A percentile compares a stretch with the other conserved stretches of the same genome.
phyloP scores from a whole-genome alignment of 257 asterid species.

The Przewalskia tangutica region DNA sequence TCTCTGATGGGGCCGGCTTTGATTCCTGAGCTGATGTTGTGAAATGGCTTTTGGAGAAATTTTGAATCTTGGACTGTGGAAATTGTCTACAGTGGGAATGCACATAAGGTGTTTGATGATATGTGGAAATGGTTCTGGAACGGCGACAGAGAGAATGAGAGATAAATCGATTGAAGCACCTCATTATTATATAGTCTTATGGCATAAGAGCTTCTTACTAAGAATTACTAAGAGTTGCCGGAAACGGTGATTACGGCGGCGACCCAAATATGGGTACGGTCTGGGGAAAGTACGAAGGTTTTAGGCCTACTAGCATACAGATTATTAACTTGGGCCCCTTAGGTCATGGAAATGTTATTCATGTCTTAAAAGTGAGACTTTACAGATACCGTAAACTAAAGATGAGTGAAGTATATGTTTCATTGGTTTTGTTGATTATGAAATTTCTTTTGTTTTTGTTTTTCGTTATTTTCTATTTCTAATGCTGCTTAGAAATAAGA shows the following conservation, averaged over 20 bases:
- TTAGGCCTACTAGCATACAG: not conserved
- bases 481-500: no score
- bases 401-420: no score
- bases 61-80: not conserved
- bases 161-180: not conserved
- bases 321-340: not conserved
- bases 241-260: not conserved
- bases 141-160: constrained; percentile 18
- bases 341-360: not conserved
- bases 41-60: constrained; percentile 12
- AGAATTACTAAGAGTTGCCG: not conserved
- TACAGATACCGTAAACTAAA: no score
- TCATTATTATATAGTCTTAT: not conserved
- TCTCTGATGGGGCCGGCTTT: constrained; percentile 28
- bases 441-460: no score
- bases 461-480: no score
- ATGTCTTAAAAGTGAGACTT: not conserved
- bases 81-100: not conserved
- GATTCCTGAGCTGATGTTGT: constrained; percentile 39
- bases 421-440: no score
- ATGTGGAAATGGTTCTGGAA: constrained; percentile 14
- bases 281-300: not conserved
- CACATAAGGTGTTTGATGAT: not conserved
- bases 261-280: not conserved
- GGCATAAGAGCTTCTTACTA: not conserved